These are phyloP conservation scores for Cryphonectria japonica DNA, from an alignment of 2,329 filamentous ascomycete genomes.

Conservation along the genomic window DNA sequence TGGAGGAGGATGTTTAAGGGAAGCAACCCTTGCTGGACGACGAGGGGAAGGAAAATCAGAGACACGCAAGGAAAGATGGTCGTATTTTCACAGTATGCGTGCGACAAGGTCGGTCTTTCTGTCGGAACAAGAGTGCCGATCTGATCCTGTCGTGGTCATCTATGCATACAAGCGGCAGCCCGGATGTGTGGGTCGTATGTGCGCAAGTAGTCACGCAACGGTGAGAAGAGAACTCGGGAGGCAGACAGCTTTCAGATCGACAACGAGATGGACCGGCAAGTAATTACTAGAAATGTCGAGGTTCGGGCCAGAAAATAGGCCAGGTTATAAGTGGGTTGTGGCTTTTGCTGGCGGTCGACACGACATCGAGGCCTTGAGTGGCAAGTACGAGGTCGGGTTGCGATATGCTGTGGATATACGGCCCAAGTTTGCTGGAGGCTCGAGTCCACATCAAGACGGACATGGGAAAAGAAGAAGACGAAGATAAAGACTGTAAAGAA, in stretches of 20 bases:
- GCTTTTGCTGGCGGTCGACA: background rate
- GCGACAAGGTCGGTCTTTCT: background rate
- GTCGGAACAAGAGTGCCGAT: background rate
- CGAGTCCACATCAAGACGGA: constrained; percentile 2
- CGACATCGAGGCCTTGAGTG: background rate
- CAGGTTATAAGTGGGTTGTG: background rate
- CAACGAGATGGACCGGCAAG: background rate
- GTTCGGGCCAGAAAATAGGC: background rate
- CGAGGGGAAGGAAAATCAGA: background rate
- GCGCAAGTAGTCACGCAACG: background rate
- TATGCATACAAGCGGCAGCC: background rate
- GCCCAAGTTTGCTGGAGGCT: background rate
- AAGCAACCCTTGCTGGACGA: background rate
- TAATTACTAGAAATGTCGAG: background rate
- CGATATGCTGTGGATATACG: background rate
- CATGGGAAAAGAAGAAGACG: background rate
- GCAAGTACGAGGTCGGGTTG: background rate
- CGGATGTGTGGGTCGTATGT: constrained; percentile 1
- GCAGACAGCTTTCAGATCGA: background rate
- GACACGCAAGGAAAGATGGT: background rate
- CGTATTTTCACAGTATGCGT: background rate
- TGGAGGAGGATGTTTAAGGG: constrained; percentile 2
- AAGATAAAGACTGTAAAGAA: background rate
- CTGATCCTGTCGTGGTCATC: background rate
- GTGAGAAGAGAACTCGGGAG: background rate